Evolutionary conservation across 2,329 filamentous ascomycete genomes (phyloP), one percentile per base, ranked within the genome.

Genomic region (Colletotrichum truncatum): DNA sequence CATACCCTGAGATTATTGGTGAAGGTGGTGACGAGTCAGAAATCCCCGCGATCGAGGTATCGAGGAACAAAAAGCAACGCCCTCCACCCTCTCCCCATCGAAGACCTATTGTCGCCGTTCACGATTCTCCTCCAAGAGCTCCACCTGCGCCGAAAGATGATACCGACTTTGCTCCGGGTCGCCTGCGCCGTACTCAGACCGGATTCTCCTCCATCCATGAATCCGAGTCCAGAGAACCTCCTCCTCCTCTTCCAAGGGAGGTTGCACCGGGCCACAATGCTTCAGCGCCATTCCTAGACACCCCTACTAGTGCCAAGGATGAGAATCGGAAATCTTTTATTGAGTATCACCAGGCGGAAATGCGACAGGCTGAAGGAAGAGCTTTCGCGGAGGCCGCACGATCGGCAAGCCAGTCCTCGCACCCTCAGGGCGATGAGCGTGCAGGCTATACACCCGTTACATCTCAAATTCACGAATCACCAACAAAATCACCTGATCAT

Each of bases 1-100:
- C 85, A 9, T 83, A 85, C 58, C 94, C 94, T 6, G 91, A 93
- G 48, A 79, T 97, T 67, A 98, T 98, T 73, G 95, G 95, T 48
- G 91, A 95, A 77, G 95, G 95, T 63, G 95, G 95, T 32, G 95
- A 98, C 73, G 94, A 97, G 76, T 91, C 91, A 58, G 89, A 92
- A 57, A 81, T 86, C 8, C 92, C 92, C 2, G 87, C 89, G 2
- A 82, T 88, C 18, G 91, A 96, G 73, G 90, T 97, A 58, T 89
- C 88, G 5, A 84, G 82, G 74, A 82, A 80, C 67, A 90, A 85
- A 76, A 82, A 72, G 69, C 56, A 59, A 70, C 77, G 73, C 66
- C 73, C 75, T 41, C 74, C 74, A 68, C 56, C 70, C 65, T 72
- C 76, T 18, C 76, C 73, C 18, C 23, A 38, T 6, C 60, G 45